Conservation (phyloP, 164 flowering plant species). For the Liquidambar formosana region DNA sequence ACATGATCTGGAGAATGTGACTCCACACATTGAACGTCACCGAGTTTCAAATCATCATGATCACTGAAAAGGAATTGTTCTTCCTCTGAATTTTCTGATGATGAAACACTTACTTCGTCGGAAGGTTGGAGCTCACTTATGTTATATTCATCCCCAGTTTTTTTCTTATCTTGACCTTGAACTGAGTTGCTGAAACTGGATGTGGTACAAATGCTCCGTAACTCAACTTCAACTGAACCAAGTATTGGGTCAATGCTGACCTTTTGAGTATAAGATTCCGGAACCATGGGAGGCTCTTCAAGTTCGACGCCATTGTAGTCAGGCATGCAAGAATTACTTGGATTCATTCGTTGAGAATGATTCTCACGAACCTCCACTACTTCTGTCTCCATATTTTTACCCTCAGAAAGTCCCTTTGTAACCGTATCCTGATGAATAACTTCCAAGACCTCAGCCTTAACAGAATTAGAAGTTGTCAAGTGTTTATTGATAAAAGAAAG, state of each 20-base stretch:
- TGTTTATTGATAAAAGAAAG: conserved; percentile 4
- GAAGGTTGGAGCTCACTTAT: conserved; percentile 13
- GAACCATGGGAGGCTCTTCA: conserved; percentile 11
- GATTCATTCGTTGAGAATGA: conserved; percentile 10
- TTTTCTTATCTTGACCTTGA: conserved; percentile 25
- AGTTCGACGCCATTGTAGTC: conserved; percentile 5
- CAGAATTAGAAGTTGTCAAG: conserved; percentile 10
- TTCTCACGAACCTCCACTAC: conserved; percentile 14
- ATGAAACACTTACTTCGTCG: not conserved
- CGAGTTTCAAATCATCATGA: conserved; percentile 31
- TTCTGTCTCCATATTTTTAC: conserved; percentile 11
- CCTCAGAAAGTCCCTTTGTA: conserved; percentile 9
- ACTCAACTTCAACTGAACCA: conserved; percentile 21
- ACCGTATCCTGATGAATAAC: conserved; percentile 24
- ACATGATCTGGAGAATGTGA: conserved; percentile 19
- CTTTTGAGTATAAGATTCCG: conserved; percentile 12
- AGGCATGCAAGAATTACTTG: conserved; percentile 8
- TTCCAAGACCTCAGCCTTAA: conserved; percentile 22
- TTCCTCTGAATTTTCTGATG: conserved; percentile 40
- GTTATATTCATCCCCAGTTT: conserved; percentile 17
- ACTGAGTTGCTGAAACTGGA: conserved; percentile 20
- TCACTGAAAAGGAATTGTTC: conserved; percentile 56
- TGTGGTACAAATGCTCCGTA: conserved; percentile 6
- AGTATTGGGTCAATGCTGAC: conserved; percentile 12
- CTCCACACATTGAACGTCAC: conserved; percentile 16